Evolutionary conservation across 2,329 filamentous ascomycete species (phyloP).

Genomic region (Erysiphe pulchra): DNA sequence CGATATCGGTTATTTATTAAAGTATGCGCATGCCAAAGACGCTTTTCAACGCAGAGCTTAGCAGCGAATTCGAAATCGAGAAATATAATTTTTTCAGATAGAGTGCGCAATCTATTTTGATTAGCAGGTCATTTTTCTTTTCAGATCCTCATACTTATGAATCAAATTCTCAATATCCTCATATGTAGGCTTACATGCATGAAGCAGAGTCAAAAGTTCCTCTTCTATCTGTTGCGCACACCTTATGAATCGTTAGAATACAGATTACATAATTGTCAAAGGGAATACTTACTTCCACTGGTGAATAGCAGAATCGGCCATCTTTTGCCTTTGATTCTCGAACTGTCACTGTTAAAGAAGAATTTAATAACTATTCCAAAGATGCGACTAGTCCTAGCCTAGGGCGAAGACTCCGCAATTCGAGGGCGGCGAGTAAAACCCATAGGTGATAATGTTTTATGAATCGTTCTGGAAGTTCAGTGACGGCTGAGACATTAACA

Average conservation of each 20-base stretch:
- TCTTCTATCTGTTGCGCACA: conserved; percentile 21
- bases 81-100: conserved; percentile 48
- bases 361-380: too few species aligned
- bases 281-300: conserved; percentile 22
- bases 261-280: neutral
- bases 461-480: too few species aligned
- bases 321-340: conserved; percentile 1
- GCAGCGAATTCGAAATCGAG: conserved; percentile 41
- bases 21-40: conserved; percentile 57
- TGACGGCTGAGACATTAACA: too few species aligned
- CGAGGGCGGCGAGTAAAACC: too few species aligned
- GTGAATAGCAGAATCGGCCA: conserved; percentile 17
- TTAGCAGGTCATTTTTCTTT: conserved; percentile 2
- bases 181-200: conserved; percentile 19
- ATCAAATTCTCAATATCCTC: conserved; percentile 19
- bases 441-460: too few species aligned
- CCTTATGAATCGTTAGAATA: conserved; percentile 9
- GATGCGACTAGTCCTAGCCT: too few species aligned
- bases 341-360: too few species aligned
- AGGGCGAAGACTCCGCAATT: too few species aligned
- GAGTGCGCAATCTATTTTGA: conserved; percentile 16
- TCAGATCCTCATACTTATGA: conserved; percentile 5
- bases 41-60: conserved; percentile 36
- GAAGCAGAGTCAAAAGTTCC: conserved; percentile 21
- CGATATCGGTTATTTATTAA: conserved; percentile 58